Base-by-base conservation (phyloP, 2,329 filamentous ascomycete genomes). In the Paracamarosporium sp. region DNA sequence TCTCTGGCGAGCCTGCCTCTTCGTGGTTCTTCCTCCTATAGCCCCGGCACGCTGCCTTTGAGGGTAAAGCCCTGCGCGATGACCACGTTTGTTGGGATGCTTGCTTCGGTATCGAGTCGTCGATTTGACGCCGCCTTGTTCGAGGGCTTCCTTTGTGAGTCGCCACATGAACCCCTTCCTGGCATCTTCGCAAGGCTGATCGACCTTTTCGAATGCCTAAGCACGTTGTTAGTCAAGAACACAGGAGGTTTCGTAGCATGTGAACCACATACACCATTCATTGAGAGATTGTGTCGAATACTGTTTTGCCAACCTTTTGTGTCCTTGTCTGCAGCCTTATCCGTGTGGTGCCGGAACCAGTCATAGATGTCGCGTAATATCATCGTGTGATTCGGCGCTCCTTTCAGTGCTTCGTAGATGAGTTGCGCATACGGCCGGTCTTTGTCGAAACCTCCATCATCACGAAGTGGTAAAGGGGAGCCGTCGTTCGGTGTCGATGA, bases 271-370 rank as follows among this genome's bases (percentile, higher is more conserved):
- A 97, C 94, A 59, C 85, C 84, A 68, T 98, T 98, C 93, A 98
- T 97, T 46, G 92, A 97, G 7, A 98, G 81, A 67, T 98, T 98
- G 76, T 98, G 94, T 2, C 94, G 87, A 63, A 98, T 96, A 73
- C 92, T 96, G 76, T 97, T 98, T 78, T 94, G 90, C 94, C 94
- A 98, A 9, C 93, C 94, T 43, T 76, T 80, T 4, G 76, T 78
- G 50, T 76, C 73, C 7, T 82, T 83, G 44, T 84, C 83, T 51
- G 82, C 86, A 4, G 86, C 87, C 76, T 95, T 97, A 64, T 86
- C 85, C 2, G 93, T 97, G 70, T 97, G 89, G 27, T 88, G 83
- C 40, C 86, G 82, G 69, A 98, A 96, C 93, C 94, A 98, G 56
- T 89, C 83, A 76, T 98, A 98, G 56, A 98, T 91, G 53, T 96